A percentile compares a stretch with the other conserved stretches of the same genome.
Evolutionary conservation across 495 filamentous ascomycete genomes (phyloP).

Genomic region (Hypoxylon rickii): DNA sequence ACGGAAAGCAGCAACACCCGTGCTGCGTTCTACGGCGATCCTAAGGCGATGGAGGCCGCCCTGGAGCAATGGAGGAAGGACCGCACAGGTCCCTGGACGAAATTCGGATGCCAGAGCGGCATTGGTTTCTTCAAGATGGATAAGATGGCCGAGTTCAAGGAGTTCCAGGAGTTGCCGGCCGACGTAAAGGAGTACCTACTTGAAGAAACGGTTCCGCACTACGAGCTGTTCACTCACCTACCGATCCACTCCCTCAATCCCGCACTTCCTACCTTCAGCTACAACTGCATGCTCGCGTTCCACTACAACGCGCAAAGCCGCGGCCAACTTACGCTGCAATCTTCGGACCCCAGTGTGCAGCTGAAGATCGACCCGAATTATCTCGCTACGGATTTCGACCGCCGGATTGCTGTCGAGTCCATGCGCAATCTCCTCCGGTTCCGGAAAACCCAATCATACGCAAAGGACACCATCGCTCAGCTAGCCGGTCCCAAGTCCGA

Average conservation of each 20-base stretch:
- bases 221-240: constrained; percentile 42
- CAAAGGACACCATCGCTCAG: constrained; percentile 48
- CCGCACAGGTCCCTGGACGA: constrained; percentile 52
- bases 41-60: constrained; percentile 46
- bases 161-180: constrained; percentile 53
- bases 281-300: constrained; percentile 36
- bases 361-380: constrained; percentile 63
- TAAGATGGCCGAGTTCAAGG: constrained; percentile 38
- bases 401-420: constrained; percentile 56
- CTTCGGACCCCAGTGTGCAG: constrained; percentile 55
- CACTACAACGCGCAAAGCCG: constrained; percentile 38
- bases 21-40: constrained; percentile 33
- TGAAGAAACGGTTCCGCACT: constrained; percentile 48
- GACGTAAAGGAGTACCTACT: constrained; percentile 46
- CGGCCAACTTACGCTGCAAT: constrained; percentile 59
- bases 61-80: constrained; percentile 51
- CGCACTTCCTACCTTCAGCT: constrained; percentile 38
- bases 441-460: constrained; percentile 47
- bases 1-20: constrained; percentile 36
- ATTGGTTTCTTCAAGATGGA: constrained; percentile 61
- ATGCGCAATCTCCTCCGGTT: constrained; percentile 52
- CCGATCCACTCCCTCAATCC: constrained; percentile 53
- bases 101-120: constrained; percentile 44
- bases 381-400: constrained; percentile 60
- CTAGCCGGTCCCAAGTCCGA: constrained; percentile 50